A percentile compares a stretch with the other conserved stretches of the same genome.
Evolutionary conservation across 2,329 filamentous ascomycete species (phyloP).

Genomic region (Alternaria brassicicola): DNA sequence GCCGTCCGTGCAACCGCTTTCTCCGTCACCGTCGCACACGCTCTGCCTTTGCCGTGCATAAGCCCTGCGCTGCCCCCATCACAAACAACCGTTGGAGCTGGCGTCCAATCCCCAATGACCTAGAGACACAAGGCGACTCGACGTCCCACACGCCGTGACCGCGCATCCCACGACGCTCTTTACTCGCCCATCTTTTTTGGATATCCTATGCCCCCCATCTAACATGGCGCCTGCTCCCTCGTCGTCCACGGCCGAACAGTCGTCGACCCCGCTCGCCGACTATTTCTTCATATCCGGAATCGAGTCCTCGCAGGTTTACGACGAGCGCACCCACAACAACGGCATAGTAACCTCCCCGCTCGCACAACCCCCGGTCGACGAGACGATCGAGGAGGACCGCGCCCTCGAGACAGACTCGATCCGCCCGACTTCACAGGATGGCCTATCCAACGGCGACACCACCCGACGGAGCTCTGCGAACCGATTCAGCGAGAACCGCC

Average conservation of each 20-base stretch:
- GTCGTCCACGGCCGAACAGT: slow-evolving; percentile 49
- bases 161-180: slow-evolving; percentile 31
- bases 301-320: slow-evolving; percentile 59
- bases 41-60: slow-evolving; percentile 23
- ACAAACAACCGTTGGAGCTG: slow-evolving; percentile 40
- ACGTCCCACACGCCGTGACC: slow-evolving; percentile 34
- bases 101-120: slow-evolving; percentile 46
- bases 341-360: slow-evolving; percentile 39
- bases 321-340: slow-evolving; percentile 49
- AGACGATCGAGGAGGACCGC: slow-evolving; percentile 66
- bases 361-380: slow-evolving; percentile 51
- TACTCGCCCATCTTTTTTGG: slow-evolving; percentile 33
- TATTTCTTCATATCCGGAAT: slow-evolving; percentile 69
- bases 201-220: slow-evolving; percentile 36
- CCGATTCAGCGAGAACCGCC: slow-evolving; percentile 55
- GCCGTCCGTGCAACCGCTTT: slow-evolving; percentile 34
- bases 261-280: slow-evolving; percentile 65
- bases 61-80: slow-evolving; percentile 28
- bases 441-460: slow-evolving; percentile 49
- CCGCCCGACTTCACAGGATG: slow-evolving; percentile 53
- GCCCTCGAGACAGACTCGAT: slow-evolving; percentile 60
- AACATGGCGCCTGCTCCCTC: slow-evolving; percentile 49
- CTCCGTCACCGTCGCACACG: slow-evolving; percentile 37
- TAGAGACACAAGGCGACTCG: slow-evolving; percentile 34
- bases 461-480: slow-evolving; percentile 43